Conservation (phyloP, 2,329 filamentous ascomycete species). For the Colletotrichum tropicicola region DNA sequence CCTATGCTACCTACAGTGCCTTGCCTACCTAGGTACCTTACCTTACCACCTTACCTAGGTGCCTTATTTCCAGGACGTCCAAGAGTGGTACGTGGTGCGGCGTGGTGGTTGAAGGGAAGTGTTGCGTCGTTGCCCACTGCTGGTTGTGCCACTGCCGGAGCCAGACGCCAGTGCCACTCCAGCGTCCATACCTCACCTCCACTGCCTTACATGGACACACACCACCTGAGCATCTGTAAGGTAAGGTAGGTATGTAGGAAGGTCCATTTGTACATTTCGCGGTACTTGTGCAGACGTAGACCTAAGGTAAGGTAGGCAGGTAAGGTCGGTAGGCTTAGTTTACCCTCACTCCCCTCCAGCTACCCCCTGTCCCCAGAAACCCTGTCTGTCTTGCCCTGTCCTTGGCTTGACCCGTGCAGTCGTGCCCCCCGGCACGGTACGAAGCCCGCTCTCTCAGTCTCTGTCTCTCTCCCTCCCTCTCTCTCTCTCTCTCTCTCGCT, state of each 20-base stretch:
- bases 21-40: too few relatives aligned
- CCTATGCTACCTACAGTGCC: not conserved
- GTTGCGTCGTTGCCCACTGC: not conserved
- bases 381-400: conserved; percentile 28
- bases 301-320: too few relatives aligned
- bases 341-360: conserved; percentile 15
- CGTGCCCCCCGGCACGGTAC: not conserved
- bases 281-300: too few relatives aligned
- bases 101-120: not conserved
- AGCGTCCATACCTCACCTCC: not conserved
- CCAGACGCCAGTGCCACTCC: conserved; percentile 3
- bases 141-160: too few relatives aligned
- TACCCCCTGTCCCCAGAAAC: conserved; percentile 13
- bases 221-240: not conserved
- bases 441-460: conserved; percentile 2
- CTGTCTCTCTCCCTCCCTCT: not conserved
- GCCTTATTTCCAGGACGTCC: too few relatives aligned
- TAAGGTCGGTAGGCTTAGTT: not conserved
- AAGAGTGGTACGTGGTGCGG: too few relatives aligned
- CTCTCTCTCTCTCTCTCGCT: not conserved
- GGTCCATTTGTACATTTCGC: too few relatives aligned
- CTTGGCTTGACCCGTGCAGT: conserved; percentile 11
- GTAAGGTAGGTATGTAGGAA: too few relatives aligned
- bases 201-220: not conserved
- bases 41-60: too few relatives aligned